Base-by-base conservation (phyloP, 164 flowering plant species). In the Vitis rotundifolia region DNA sequence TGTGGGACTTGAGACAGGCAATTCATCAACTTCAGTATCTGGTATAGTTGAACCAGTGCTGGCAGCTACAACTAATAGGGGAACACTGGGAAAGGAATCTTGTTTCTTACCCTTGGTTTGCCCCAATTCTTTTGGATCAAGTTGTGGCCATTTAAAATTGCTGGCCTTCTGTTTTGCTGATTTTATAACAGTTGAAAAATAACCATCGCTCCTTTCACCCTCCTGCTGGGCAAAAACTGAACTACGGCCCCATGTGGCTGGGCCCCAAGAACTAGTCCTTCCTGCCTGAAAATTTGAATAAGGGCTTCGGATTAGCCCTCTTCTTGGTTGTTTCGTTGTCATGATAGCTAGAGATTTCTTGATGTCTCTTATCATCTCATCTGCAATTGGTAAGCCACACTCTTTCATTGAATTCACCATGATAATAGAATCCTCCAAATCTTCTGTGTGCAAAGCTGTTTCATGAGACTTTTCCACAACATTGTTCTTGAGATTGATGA, bases 401-500 rank as follows among this genome's bases (percentile, higher is more conserved):
- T 86, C 89, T 74, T 86, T 90, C 97, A 94, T 90, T 47, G 98
- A 92, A 28, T 76, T 80, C 77, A 90, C 79, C 85, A 83, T 74
- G 48, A 74, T 44, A 31, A 94, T 82, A 26, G 97, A 92, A 68
- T 94, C 98, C 69, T 89, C 97, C 61, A 76, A 79, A 69, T 92
- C 97, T 77, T 90, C 90, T 10, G 90, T 80, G 70, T 88, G 97
- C 77, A 91, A 73, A 69, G 73, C 68, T 54, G 81, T 74, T 63
- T 86, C 93, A 50, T 65, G 87, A 59, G 93, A 86, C 71, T 85
- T 90, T 59, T 79, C 81, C 54, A 60, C 75, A 26, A 90, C 72
- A 12, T 71, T 82, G 48, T 80, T 86, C 74, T 77, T 86, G 68
- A 86, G 87, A 63, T 53, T 68, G 54, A 90, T 44, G 6, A 91